phyloP scores from a whole-genome alignment of 2,329 filamentous ascomycete species.

The Neospermospora avenae region DNA sequence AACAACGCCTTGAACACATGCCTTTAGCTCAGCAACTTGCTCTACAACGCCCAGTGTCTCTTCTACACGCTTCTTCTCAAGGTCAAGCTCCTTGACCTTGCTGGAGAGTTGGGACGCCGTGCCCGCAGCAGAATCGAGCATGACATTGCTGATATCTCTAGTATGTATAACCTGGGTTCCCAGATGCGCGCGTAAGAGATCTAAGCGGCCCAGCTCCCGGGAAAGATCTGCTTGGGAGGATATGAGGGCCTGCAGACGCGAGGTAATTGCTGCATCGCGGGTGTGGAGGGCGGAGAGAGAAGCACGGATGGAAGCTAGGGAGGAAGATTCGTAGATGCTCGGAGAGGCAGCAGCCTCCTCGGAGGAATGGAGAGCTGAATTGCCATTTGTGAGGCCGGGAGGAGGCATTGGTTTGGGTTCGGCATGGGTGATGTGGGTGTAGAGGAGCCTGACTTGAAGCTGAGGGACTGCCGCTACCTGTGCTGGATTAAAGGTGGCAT shows the following conservation, averaged over 20 bases:
- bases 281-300: conserved; percentile 71
- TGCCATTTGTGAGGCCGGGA: conserved; percentile 35
- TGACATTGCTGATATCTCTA: conserved; percentile 80
- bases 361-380: conserved; percentile 15
- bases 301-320: conserved; percentile 74
- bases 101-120: conserved; percentile 83
- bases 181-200: conserved; percentile 83
- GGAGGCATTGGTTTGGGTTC: conserved; percentile 36
- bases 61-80: conserved; percentile 88
- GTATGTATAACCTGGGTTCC: conserved; percentile 83
- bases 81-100: conserved; percentile 82
- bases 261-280: conserved; percentile 71
- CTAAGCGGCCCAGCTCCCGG: conserved; percentile 81
- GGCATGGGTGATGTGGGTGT: conserved; percentile 29
- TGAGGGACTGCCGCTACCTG: neutral
- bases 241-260: conserved; percentile 71
- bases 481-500: conserved; percentile 4
- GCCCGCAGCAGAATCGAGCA: conserved; percentile 81
- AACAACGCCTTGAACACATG: conserved; percentile 89
- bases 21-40: conserved; percentile 94
- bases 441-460: neutral
- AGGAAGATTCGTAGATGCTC: conserved; percentile 65
- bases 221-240: conserved; percentile 82
- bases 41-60: conserved; percentile 89
- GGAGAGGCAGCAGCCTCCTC: conserved; percentile 17